A percentile compares a stretch with the other conserved stretches of the same genome.
Conservation (phyloP, 805 yeast genomes). For the Ogataea haglerorum region DNA sequence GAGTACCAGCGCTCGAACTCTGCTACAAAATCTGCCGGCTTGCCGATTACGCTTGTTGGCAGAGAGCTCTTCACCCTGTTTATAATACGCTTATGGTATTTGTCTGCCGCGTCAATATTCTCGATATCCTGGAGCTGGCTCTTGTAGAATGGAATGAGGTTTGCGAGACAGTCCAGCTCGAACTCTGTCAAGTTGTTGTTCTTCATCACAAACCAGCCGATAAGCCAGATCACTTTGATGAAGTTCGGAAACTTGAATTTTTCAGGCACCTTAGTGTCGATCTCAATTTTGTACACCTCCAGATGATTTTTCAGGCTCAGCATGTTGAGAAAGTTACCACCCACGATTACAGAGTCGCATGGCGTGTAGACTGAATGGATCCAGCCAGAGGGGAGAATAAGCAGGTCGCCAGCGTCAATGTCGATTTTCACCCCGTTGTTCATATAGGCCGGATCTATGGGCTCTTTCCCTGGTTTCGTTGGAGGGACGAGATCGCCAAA, state of each 20-base stretch:
- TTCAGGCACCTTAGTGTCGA: conserved; percentile 65
- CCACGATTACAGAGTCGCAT: conserved; percentile 73
- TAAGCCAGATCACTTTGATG: conserved; percentile 64
- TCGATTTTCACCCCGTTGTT: conserved; percentile 35
- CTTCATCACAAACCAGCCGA: conserved; percentile 43
- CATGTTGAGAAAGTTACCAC: conserved; percentile 80
- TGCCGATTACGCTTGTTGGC: conserved; percentile 24
- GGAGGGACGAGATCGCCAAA: conserved; percentile 49
- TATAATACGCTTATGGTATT: conserved; percentile 14
- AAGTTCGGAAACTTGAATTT: conserved; percentile 79
- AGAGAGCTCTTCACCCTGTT: conserved; percentile 20
- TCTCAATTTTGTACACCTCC: conserved; percentile 59
- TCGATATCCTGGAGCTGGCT: conserved; percentile 19
- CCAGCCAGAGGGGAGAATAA: conserved; percentile 90
- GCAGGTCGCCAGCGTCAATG: conserved; percentile 59
- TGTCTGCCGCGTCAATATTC: conserved; percentile 12
- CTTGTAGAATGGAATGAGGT: conserved; percentile 25
- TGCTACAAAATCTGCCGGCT: conserved; percentile 21
- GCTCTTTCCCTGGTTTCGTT: conserved; percentile 5
- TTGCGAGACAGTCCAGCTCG: conserved; percentile 21
- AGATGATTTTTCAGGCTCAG: conserved; percentile 62
- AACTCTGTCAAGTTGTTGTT: conserved; percentile 1
- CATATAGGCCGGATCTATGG: conserved; percentile 29
- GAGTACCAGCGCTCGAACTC: conserved; percentile 24
- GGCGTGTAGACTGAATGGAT: conserved; percentile 89